phyloP scores from a whole-genome alignment of 169 alveolate species.

The Plasmodium relictum region DNA sequence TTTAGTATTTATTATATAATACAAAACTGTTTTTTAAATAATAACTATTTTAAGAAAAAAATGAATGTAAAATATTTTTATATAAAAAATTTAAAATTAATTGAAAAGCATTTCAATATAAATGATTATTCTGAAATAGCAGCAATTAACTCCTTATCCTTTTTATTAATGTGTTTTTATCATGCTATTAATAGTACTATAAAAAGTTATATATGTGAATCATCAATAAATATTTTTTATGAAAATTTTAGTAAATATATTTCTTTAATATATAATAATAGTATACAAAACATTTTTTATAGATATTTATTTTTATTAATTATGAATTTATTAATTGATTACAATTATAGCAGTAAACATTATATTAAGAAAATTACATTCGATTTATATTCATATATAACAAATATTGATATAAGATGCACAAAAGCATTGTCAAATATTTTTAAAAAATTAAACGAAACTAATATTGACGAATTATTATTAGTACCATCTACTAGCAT shows the following conservation, averaged over 20 bases:
- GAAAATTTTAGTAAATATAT: constrained; percentile 71
- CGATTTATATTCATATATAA: constrained; percentile 51
- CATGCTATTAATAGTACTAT: constrained; percentile 12
- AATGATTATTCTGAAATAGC: constrained; percentile 74
- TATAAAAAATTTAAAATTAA: constrained; percentile 22
- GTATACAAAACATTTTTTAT: constrained; percentile 62
- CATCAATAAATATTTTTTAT: constrained; percentile 33
- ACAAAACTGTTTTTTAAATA: constrained; percentile 26
- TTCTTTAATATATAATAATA: constrained; percentile 68
- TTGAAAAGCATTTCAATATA: constrained; percentile 55
- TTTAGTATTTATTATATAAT: constrained; percentile 46
- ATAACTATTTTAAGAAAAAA: constrained; percentile 25
- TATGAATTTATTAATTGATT: constrained; percentile 55
- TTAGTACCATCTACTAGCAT: constrained; percentile 66
- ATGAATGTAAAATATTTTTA: constrained; percentile 10
- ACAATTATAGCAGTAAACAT: constrained; percentile 46
- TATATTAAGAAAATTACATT: constrained; percentile 52
- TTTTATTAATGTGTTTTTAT: constrained; percentile 39
- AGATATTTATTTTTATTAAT: constrained; percentile 54
- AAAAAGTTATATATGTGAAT: constrained; percentile 65
- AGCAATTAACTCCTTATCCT: constrained; percentile 59
- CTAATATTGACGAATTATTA: constrained; percentile 69
- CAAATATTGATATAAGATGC: constrained; percentile 63
- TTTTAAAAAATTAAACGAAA: constrained; percentile 65
- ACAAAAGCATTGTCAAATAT: constrained; percentile 38